A percentile compares a stretch with the other conserved stretches of the same genome.
Conservation (phyloP, 306 rosid species). For the Casuarina glauca region DNA sequence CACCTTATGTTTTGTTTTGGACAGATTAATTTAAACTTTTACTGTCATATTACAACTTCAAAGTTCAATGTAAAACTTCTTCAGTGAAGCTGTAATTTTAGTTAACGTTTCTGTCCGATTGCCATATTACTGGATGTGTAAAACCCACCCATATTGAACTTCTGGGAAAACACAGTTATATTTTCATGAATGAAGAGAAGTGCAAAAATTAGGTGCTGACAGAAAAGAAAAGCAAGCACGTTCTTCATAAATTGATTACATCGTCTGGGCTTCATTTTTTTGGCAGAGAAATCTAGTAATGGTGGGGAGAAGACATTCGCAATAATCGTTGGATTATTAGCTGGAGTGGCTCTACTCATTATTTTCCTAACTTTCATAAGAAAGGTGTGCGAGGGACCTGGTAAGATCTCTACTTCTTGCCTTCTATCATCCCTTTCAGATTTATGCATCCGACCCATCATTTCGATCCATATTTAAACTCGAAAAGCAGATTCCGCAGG, state of each 20-base stretch:
- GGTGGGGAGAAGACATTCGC: slow-evolving; percentile 91
- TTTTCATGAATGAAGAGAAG: background rate
- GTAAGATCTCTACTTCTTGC: slow-evolving; percentile 26
- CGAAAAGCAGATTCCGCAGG: background rate
- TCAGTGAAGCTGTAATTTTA: too few relatives aligned
- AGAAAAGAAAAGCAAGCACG: background rate
- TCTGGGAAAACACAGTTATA: background rate
- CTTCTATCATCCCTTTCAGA: background rate
- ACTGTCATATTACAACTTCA: too few relatives aligned
- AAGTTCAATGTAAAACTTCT: too few relatives aligned
- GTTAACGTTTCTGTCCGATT: too few relatives aligned
- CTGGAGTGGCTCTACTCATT: slow-evolving; percentile 78
- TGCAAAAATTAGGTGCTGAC: background rate
- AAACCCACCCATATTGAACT: background rate
- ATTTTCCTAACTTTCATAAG: slow-evolving; percentile 72
- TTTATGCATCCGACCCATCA: background rate
- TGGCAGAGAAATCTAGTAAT: slow-evolving; percentile 52
- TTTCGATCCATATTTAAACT: background rate
- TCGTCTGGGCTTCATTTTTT: background rate
- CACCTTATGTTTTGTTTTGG: too few relatives aligned
- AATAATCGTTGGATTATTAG: slow-evolving; percentile 77
- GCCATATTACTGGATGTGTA: background rate
- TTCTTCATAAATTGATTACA: background rate
- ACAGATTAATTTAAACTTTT: too few relatives aligned
- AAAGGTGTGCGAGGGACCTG: slow-evolving; percentile 55